These are phyloP conservation scores for Pseudogymnoascus sp. DNA, from an alignment of 2,329 filamentous ascomycete species.

Conservation along the genomic window DNA sequence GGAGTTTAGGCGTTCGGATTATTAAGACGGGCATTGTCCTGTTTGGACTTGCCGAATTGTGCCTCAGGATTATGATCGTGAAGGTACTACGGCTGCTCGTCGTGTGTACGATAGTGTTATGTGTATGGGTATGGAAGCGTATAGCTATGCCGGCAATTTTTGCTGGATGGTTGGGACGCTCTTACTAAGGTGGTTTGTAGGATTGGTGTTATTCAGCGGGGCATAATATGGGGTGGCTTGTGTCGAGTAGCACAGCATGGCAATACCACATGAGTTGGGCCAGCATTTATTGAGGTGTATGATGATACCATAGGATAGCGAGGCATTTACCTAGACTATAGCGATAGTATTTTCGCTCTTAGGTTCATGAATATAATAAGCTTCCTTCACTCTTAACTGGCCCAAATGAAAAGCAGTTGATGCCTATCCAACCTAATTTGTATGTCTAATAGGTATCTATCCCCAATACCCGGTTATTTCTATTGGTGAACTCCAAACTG, in stretches of 20 bases:
- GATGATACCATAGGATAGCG: slow-evolving; percentile 1
- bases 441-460: background rate
- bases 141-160: slow-evolving; percentile 4
- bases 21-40: slow-evolving; percentile 10
- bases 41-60: slow-evolving; percentile 9
- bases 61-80: slow-evolving; percentile 10
- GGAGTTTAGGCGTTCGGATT: slow-evolving; percentile 12
- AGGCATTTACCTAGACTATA: background rate
- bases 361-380: background rate
- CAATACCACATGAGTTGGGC: background rate
- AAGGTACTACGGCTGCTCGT: background rate
- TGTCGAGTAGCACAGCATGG: slow-evolving; percentile 2
- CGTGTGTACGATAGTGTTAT: slow-evolving; percentile 10
- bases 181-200: background rate
- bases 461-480: background rate
- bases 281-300: background rate
- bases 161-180: background rate
- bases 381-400: background rate
- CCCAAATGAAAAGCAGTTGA: background rate
- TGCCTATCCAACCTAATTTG: background rate
- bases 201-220: slow-evolving; percentile 2
- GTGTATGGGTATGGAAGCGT: slow-evolving; percentile 11
- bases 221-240: slow-evolving; percentile 4
- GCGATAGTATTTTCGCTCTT: background rate
- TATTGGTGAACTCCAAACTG: background rate